Percentiles rank a stretch among this genome's conserved stretches.
Evolutionary conservation across 768 basidiomycete species (phyloP).

Genomic region (Coprinellus micaceus): DNA sequence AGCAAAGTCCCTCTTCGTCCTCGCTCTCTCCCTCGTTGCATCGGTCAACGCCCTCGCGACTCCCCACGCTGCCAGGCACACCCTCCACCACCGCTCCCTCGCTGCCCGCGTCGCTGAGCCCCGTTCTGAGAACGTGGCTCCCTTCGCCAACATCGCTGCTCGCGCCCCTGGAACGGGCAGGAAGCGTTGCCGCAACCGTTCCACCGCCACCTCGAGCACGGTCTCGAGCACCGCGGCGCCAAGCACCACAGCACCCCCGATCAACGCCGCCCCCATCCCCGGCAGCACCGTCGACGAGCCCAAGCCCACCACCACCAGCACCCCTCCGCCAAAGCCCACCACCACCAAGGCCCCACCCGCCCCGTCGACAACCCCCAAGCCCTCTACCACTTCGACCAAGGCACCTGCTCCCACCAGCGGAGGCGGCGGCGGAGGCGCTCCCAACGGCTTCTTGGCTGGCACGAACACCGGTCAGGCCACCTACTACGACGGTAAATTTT

Average conservation of each 20-base stretch:
- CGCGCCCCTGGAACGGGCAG: slow-evolving; percentile 24
- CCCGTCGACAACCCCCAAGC: slow-evolving; percentile 10
- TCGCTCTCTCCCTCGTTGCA: slow-evolving; percentile 42
- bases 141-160: slow-evolving; percentile 18
- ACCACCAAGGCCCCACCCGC: slow-evolving; percentile 9
- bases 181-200: slow-evolving; percentile 36
- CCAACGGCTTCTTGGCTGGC: slow-evolving; percentile 44
- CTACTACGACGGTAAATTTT: slow-evolving; percentile 43
- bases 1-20: slow-evolving; percentile 38
- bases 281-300: neutral
- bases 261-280: slow-evolving; percentile 15
- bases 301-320: slow-evolving; percentile 7
- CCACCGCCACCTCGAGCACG: slow-evolving; percentile 15
- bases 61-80: slow-evolving; percentile 35
- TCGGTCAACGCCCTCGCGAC: slow-evolving; percentile 35
- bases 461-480: slow-evolving; percentile 54
- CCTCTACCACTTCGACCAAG: slow-evolving; percentile 8
- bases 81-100: slow-evolving; percentile 39
- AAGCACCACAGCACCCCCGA: no score
- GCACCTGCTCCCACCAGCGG: slow-evolving; percentile 9
- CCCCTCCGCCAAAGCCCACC: slow-evolving; percentile 9
- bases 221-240: slow-evolving; percentile 15
- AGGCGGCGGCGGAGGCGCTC: slow-evolving; percentile 13
- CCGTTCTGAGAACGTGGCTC: slow-evolving; percentile 27
- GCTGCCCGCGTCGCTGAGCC: slow-evolving; percentile 42